These are phyloP conservation scores for Irpex sp. DNA, from an alignment of 1,284 basidiomycete species.

Conservation along the genomic window DNA sequence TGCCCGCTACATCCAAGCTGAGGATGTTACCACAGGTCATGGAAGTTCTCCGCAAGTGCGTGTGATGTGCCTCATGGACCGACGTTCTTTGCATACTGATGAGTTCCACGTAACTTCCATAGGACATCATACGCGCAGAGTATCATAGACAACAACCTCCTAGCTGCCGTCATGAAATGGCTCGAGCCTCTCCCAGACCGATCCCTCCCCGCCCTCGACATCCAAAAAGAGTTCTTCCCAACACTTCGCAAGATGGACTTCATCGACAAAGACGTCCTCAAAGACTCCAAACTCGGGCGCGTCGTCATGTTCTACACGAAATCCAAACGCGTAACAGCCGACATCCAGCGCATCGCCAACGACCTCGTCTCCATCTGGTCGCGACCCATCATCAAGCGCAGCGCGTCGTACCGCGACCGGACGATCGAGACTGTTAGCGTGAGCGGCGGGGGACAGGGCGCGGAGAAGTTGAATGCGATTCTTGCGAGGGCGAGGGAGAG, in stretches of 20 bases:
- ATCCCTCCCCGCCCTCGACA: constrained; percentile 92
- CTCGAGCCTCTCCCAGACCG: constrained; percentile 92
- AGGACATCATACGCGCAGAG: constrained; percentile 85
- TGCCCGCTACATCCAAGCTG: constrained; percentile 87
- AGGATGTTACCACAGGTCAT: constrained; percentile 84
- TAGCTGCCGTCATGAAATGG: constrained; percentile 89
- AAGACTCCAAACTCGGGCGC: constrained; percentile 88
- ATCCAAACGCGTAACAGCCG: constrained; percentile 81
- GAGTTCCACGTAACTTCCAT: constrained; percentile 9
- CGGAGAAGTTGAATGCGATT: constrained; percentile 62
- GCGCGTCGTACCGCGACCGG: constrained; percentile 77
- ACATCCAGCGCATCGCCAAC: constrained; percentile 77
- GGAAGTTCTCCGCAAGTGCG: constrained; percentile 91
- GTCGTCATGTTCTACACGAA: constrained; percentile 96
- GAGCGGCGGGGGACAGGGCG: constrained; percentile 33
- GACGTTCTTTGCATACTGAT: background rate
- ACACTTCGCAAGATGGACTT: constrained; percentile 84
- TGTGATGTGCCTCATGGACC: constrained; percentile 8
- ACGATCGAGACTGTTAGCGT: constrained; percentile 49
- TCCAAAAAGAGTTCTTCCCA: constrained; percentile 89
- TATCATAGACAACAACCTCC: constrained; percentile 91
- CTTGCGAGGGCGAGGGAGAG: constrained; percentile 61
- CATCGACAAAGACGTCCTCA: constrained; percentile 88
- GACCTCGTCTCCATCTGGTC: constrained; percentile 87
- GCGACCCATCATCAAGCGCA: constrained; percentile 91